Conservation (phyloP, 768 basidiomycete genomes). For the Cantharellus anzutake region DNA sequence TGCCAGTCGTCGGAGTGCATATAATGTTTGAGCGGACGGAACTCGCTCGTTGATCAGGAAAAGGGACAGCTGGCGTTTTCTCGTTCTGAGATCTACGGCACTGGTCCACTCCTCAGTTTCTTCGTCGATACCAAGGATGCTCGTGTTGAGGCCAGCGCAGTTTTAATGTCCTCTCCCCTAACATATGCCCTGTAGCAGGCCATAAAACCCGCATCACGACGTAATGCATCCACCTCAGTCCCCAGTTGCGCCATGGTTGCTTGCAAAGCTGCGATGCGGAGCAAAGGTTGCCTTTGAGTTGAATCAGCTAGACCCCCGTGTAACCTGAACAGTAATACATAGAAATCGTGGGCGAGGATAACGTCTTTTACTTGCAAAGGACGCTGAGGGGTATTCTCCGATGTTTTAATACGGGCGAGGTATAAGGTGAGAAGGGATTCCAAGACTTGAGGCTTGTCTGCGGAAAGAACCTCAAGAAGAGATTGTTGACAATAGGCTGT, state of each 20-base stretch:
- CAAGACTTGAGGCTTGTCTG: conserved; percentile 69
- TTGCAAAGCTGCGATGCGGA: conserved; percentile 22
- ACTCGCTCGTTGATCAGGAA: conserved; percentile 7
- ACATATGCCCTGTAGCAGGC: conserved; percentile 7
- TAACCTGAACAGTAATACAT: conserved; percentile 33
- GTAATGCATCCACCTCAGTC: conserved; percentile 1
- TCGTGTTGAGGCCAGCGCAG: conserved; percentile 22
- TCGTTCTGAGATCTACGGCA: conserved; percentile 31
- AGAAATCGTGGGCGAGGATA: conserved; percentile 57
- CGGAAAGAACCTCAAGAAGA: conserved; percentile 72
- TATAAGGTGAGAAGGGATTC: conserved; percentile 58
- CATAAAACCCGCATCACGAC: conserved; percentile 6
- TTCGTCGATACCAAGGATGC: neutral
- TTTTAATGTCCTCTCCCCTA: conserved; percentile 6
- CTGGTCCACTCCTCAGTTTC: conserved; percentile 19
- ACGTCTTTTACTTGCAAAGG: conserved; percentile 46
- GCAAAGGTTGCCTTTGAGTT: conserved; percentile 35
- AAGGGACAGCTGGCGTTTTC: conserved; percentile 6
- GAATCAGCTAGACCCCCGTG: conserved; percentile 50
- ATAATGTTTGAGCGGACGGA: neutral
- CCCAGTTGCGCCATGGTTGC: conserved; percentile 8
- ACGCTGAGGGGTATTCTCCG: conserved; percentile 40
- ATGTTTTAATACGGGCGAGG: conserved; percentile 41
- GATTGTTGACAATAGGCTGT: conserved; percentile 57
- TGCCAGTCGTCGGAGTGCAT: neutral